phyloP scores from a whole-genome alignment of 129 eudicot species.

The Lactuca sativa region DNA sequence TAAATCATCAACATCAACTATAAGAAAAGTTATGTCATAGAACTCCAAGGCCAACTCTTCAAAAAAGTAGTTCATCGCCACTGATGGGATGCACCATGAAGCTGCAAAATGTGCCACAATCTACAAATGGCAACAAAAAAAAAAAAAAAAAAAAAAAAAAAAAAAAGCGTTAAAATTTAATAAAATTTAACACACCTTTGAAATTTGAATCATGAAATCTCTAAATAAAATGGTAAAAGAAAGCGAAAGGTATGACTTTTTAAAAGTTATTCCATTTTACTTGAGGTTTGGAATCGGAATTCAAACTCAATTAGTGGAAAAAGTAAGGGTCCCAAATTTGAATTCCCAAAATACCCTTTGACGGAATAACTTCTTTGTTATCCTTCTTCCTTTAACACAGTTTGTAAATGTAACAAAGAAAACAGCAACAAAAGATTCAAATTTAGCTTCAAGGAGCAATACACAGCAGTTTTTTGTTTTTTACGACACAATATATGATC shows the following conservation, averaged over 20 bases:
- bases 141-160: neutral
- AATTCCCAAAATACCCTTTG: neutral
- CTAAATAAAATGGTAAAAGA: neutral
- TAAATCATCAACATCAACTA: slow-evolving; percentile 72
- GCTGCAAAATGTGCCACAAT: slow-evolving; percentile 79
- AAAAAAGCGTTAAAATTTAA: neutral
- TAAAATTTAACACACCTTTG: neutral
- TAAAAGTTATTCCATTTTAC: neutral
- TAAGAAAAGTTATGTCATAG: slow-evolving; percentile 48
- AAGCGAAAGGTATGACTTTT: neutral
- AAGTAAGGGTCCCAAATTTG: neutral
- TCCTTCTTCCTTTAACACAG: neutral
- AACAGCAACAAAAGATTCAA: neutral
- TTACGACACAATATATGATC: neutral
- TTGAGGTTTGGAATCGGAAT: neutral
- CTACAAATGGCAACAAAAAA: slow-evolving; percentile 34
- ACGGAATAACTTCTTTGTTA: neutral
- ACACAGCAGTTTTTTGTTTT: neutral
- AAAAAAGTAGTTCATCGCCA: slow-evolving; percentile 58
- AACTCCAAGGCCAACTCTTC: slow-evolving; percentile 55
- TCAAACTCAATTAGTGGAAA: neutral
- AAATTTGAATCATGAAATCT: neutral
- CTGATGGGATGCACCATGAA: slow-evolving; percentile 81
- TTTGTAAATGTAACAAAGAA: neutral
- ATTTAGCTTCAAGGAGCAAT: neutral